These are phyloP conservation scores for Hyaloperonospora arabidopsidis DNA, from an alignment of 352 stramenopile genomes.

Conservation along the genomic window DNA sequence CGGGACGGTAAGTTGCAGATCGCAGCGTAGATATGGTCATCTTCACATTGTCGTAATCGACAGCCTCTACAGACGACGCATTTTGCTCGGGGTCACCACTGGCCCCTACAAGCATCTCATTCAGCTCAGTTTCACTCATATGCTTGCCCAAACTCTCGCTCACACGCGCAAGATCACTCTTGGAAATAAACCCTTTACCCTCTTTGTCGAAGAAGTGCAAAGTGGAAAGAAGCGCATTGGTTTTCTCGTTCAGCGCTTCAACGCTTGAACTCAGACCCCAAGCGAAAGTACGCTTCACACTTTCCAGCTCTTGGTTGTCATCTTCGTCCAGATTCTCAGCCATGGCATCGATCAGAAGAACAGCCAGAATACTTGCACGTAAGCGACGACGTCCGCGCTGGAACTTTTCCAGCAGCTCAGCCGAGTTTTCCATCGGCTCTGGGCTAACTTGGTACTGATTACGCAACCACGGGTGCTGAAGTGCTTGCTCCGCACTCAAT, in stretches of 20 bases:
- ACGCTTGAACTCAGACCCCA: slow-evolving; percentile 70
- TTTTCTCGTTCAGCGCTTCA: slow-evolving; percentile 60
- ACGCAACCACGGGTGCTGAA: slow-evolving; percentile 65
- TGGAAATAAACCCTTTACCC: slow-evolving; percentile 76
- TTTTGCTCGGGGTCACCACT: slow-evolving; percentile 67
- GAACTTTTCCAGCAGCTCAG: slow-evolving; percentile 69
- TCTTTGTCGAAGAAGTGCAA: slow-evolving; percentile 73
- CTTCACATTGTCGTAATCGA: slow-evolving; percentile 77
- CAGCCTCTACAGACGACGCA: slow-evolving; percentile 37
- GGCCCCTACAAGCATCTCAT: slow-evolving; percentile 75
- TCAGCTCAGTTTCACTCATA: slow-evolving; percentile 68
- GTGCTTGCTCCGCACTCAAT: slow-evolving; percentile 54
- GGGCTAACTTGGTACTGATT: slow-evolving; percentile 47
- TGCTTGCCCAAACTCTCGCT: slow-evolving; percentile 61
- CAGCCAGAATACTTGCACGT: slow-evolving; percentile 68
- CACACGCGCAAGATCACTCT: slow-evolving; percentile 64
- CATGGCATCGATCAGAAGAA: slow-evolving; percentile 58
- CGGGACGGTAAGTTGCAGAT: slow-evolving; percentile 53
- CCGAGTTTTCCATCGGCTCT: slow-evolving; percentile 57
- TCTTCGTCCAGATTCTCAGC: slow-evolving; percentile 36
- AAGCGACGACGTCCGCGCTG: slow-evolving; percentile 66
- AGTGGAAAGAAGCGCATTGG: slow-evolving; percentile 55
- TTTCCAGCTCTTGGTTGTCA: slow-evolving; percentile 28
- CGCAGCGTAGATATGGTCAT: slow-evolving; percentile 74
- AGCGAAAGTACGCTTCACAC: slow-evolving; percentile 39